Evolutionary conservation across 805 yeast species (phyloP), one percentile per base, ranked within the genome.

Genomic region (Sugiyamaella americana): DNA sequence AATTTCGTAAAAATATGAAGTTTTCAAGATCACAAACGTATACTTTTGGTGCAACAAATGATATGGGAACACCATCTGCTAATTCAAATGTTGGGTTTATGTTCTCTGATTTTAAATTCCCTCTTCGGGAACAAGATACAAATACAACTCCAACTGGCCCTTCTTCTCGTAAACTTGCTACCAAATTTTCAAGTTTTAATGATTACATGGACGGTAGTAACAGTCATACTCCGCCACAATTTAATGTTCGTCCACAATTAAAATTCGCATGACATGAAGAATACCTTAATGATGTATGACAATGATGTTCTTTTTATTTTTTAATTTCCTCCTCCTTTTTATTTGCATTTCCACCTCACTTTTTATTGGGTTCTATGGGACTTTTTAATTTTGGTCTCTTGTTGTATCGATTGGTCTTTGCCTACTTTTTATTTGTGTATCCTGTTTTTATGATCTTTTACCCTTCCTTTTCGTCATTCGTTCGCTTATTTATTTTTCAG

Each of bases 1-100:
- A 71, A 54, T 79, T 80, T 59, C 73, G 79, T 52, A 63, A 65
- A 38, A 72, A 71, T 50, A 61, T 66, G 64, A 64, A 70, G 40
- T 50, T 51, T 43, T 46, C 41, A 20, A 36, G 58, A 20, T 36
- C 57, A 11, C 58, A 52, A 26, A 43, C 46, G 29, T 43, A 32
- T 26, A 51, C 55, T 19, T 51, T 35, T 38, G 51, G 49, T n/a
- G 26, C 40, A 17, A 32, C 29, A 17, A 24, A n/a, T 34, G 23
- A 29, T 16, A 22, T 32, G 16, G 32, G 29, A 19, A 35, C 37
- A 16, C 37, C 37, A 6, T 35, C 20, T 40, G 41, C 17, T 5
- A 26, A 26, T 17, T 18, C 30, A 17, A 17, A 11, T 21, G 18
- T 16, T 38, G 16, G 26, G 22, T 8, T 8, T 13, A 26, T 26